A percentile compares a stretch with the other conserved stretches of the same genome.
phyloP scores from a whole-genome alignment of 1,139 yeast species.

The Wickerhamiella infanticola region DNA sequence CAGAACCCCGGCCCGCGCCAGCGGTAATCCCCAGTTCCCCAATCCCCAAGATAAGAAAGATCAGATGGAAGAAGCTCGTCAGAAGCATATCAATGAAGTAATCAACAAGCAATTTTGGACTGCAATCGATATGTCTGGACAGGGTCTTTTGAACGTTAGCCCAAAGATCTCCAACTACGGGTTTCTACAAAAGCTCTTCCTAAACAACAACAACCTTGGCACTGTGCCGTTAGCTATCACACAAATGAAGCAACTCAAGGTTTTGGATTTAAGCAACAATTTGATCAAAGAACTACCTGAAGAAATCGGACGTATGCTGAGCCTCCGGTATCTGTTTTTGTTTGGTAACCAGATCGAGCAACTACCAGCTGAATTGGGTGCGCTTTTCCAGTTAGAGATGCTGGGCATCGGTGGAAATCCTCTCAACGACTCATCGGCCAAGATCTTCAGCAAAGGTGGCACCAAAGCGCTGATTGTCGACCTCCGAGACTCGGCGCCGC shows the following conservation, averaged over 20 bases:
- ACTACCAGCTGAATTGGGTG: conserved; percentile 77
- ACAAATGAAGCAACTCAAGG: conserved; percentile 56
- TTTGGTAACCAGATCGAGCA: conserved; percentile 71
- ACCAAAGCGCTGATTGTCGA: conserved; percentile 68
- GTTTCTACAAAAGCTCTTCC: conserved; percentile 72
- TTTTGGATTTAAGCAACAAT: conserved; percentile 76
- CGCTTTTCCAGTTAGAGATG: conserved; percentile 67
- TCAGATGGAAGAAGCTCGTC: conserved; percentile 67
- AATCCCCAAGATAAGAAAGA: conserved; percentile 33
- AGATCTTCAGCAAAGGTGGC: conserved; percentile 65
- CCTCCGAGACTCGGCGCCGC: conserved; percentile 70
- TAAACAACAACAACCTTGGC: conserved; percentile 72
- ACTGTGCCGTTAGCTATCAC: conserved; percentile 55
- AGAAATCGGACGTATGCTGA: conserved; percentile 71
- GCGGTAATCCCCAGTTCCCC: conserved; percentile 14
- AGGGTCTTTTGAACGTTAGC: conserved; percentile 56
- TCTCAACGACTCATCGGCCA: conserved; percentile 46
- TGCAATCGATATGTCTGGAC: conserved; percentile 83
- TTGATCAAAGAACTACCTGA: conserved; percentile 53
- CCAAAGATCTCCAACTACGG: conserved; percentile 66
- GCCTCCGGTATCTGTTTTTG: conserved; percentile 64
- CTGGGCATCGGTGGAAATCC: conserved; percentile 93
- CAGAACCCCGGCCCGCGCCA: conserved; percentile 32
- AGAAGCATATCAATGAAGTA: conserved; percentile 54
- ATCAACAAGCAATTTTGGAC: conserved; percentile 83